These are phyloP conservation scores for Leccinum variicolor DNA, from an alignment of 768 basidiomycete genomes.

Conservation along the genomic window DNA sequence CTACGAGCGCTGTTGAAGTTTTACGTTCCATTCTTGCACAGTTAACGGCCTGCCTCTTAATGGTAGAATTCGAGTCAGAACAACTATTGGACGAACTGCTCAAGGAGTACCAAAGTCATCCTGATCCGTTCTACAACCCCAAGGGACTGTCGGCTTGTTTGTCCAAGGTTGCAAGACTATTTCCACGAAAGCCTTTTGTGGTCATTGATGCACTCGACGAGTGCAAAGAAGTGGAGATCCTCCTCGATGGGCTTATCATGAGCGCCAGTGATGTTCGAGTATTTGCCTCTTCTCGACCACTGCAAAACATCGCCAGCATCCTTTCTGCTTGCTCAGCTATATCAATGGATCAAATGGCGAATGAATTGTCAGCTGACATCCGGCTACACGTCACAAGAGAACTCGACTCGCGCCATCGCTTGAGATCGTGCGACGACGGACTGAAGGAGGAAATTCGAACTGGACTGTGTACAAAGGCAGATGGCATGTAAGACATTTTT, in stretches of 20 bases:
- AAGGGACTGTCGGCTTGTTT: slow-evolving; percentile 2
- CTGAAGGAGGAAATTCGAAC: slow-evolving; percentile 10
- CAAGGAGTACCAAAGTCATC: not conserved
- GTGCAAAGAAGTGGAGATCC: slow-evolving; percentile 8
- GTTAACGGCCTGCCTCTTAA: not conserved
- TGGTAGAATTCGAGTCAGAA: not conserved
- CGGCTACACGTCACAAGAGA: slow-evolving; percentile 4
- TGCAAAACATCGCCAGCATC: not conserved
- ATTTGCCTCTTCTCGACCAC: slow-evolving; percentile 9
- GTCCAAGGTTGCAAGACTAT: not conserved
- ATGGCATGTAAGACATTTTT: slow-evolving; percentile 17
- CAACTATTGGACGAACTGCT: slow-evolving; percentile 4
- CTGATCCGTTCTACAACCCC: not conserved
- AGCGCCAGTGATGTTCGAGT: not conserved
- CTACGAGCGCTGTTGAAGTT: slow-evolving; percentile 11
- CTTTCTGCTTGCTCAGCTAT: slow-evolving; percentile 6
- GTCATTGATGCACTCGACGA: slow-evolving; percentile 25
- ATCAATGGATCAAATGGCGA: slow-evolving; percentile 6
- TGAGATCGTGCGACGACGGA: not conserved
- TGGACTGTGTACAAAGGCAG: slow-evolving; percentile 6
- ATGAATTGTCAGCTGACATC: slow-evolving; percentile 9
- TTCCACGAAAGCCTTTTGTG: slow-evolving; percentile 2
- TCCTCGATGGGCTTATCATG: slow-evolving; percentile 9
- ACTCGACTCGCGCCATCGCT: slow-evolving; percentile 3
- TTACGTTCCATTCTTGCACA: slow-evolving; percentile 21